Conservation (phyloP, 2,329 filamentous ascomycete genomes). For the Hypoxylon sp. region DNA sequence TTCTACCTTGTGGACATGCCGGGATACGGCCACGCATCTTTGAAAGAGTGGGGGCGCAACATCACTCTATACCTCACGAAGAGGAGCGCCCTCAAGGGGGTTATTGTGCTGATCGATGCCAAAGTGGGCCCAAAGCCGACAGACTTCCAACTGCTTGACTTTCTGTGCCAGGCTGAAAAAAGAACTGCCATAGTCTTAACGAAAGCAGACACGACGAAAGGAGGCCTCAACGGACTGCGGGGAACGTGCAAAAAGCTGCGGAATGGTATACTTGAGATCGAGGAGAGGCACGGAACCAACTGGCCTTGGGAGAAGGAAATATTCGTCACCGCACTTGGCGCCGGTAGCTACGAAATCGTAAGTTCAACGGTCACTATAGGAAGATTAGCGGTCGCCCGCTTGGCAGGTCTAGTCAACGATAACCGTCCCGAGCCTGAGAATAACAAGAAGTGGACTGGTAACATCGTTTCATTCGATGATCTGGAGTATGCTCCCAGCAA, state of each 20-base stretch:
- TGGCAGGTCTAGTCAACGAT: constrained; percentile 47
- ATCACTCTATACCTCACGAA: constrained; percentile 63
- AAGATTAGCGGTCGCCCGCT: constrained; percentile 48
- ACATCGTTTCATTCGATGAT: constrained; percentile 53
- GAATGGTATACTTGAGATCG: constrained; percentile 45
- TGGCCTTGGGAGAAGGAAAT: constrained; percentile 50
- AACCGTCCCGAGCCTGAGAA: constrained; percentile 46
- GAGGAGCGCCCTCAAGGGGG: constrained; percentile 62
- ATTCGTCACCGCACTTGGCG: constrained; percentile 49
- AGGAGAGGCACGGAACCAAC: constrained; percentile 32
- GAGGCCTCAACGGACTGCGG: constrained; percentile 43
- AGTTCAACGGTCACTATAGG: constrained; percentile 44
- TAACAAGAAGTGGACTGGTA: constrained; percentile 53
- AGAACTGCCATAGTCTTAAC: constrained; percentile 65
- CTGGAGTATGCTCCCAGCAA: constrained; percentile 42
- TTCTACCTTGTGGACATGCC: constrained; percentile 65
- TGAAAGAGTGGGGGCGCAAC: constrained; percentile 63
- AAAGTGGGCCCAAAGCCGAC: constrained; percentile 63
- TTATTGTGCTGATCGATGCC: constrained; percentile 65
- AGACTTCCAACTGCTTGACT: constrained; percentile 61
- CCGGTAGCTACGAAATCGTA: constrained; percentile 41
- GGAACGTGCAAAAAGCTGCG: constrained; percentile 46
- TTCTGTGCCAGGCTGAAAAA: constrained; percentile 59
- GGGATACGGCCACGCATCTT: constrained; percentile 62
- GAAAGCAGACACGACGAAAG: constrained; percentile 65